Conservation (phyloP, 192 early-diverging fungal species). For the Entophlyctis luteolus region DNA sequence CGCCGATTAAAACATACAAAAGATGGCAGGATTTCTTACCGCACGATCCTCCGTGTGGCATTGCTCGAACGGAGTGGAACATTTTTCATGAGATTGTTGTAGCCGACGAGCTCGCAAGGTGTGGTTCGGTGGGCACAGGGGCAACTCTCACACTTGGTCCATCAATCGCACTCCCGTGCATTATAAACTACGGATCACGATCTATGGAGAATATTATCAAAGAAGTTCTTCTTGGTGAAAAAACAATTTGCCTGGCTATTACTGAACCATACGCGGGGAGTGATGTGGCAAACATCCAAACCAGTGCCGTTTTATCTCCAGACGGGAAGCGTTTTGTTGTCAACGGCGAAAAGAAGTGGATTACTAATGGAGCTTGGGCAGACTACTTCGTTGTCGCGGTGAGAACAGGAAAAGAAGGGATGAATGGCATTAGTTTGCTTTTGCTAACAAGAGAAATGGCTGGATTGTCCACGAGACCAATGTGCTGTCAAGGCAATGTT, state of each 20-base stretch:
- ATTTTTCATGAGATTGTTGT: constrained; percentile 53
- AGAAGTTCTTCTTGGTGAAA: constrained; percentile 58
- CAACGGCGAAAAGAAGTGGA: constrained; percentile 68
- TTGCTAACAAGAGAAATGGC: constrained; percentile 62
- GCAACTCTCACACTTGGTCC: constrained; percentile 56
- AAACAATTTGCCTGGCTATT: constrained; percentile 68
- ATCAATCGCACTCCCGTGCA: constrained; percentile 67
- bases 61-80: constrained; percentile 58
- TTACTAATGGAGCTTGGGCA: constrained; percentile 69
- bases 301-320: constrained; percentile 49
- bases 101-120: constrained; percentile 22
- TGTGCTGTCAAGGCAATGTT: constrained; percentile 73
- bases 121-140: constrained; percentile 18
- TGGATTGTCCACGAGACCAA: constrained; percentile 61
- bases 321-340: constrained; percentile 61
- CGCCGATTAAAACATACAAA: neutral
- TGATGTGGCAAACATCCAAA: constrained; percentile 65
- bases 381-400: constrained; percentile 72
- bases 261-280: constrained; percentile 61
- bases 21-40: constrained; percentile 36
- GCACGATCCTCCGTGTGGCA: constrained; percentile 42
- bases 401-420: constrained; percentile 68
- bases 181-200: constrained; percentile 61
- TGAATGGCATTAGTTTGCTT: constrained; percentile 69
- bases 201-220: constrained; percentile 55